These are phyloP conservation scores for Xylaria flabelliformis DNA, from an alignment of 495 filamentous ascomycete species.

Conservation along the genomic window DNA sequence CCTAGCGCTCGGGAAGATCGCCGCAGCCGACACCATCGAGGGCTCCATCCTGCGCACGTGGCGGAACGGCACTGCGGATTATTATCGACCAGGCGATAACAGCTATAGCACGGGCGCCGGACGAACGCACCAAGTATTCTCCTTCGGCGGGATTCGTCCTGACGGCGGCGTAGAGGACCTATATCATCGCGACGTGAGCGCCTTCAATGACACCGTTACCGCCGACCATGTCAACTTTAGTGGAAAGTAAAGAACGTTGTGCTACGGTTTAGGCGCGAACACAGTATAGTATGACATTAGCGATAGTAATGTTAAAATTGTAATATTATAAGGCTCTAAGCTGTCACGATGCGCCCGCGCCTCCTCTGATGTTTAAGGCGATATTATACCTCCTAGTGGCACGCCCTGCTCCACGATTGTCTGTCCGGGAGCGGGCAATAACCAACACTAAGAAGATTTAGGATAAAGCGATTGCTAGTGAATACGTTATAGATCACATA, in stretches of 20 bases:
- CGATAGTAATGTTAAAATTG: neutral
- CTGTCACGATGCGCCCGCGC: conserved; percentile 17
- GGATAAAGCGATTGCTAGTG: neutral
- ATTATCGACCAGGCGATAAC: conserved; percentile 53
- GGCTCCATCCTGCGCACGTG: conserved; percentile 57
- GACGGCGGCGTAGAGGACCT: conserved; percentile 33
- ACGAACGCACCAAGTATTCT: conserved; percentile 60
- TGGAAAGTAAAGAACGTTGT: neutral
- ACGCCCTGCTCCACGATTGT: neutral
- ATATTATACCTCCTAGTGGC: neutral
- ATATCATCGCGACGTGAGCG: conserved; percentile 45
- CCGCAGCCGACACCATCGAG: conserved; percentile 31
- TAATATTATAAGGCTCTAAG: conserved; percentile 8
- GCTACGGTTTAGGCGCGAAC: neutral
- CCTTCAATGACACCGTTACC: conserved; percentile 37
- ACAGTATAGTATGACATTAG: neutral
- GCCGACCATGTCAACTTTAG: conserved; percentile 28
- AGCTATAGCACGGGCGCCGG: conserved; percentile 58
- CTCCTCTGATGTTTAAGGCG: conserved; percentile 7
- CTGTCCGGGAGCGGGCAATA: neutral
- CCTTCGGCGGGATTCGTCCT: conserved; percentile 46
- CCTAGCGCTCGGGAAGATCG: conserved; percentile 18
- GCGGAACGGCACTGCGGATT: conserved; percentile 63
- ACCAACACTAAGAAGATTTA: neutral
- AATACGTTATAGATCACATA: neutral